Conservation (phyloP, 495 filamentous ascomycete species). For the Polyplosphaeria fusca region DNA sequence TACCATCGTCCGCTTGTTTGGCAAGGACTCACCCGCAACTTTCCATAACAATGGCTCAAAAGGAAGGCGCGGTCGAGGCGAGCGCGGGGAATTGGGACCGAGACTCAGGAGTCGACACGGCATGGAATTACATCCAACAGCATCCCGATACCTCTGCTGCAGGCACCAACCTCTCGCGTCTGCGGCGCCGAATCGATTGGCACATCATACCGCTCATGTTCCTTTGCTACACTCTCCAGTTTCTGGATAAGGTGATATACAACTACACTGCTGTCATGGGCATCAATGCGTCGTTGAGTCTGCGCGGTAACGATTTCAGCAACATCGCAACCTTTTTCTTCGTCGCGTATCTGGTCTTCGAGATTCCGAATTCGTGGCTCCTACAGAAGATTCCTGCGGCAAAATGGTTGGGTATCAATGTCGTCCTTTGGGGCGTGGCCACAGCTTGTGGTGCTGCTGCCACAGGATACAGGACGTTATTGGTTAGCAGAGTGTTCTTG, state of each 20-base stretch:
- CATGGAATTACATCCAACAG: too few relatives aligned
- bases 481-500: conserved; percentile 51
- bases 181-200: conserved; percentile 35
- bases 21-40: too few relatives aligned
- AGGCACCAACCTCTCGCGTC: too few relatives aligned
- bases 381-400: conserved; percentile 56
- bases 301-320: conserved; percentile 52
- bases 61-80: too few relatives aligned
- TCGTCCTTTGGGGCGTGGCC: conserved; percentile 60
- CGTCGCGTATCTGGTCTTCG: conserved; percentile 53
- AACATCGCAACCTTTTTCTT: conserved; percentile 82
- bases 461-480: conserved; percentile 52
- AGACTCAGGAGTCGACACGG: too few relatives aligned
- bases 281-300: conserved; percentile 50
- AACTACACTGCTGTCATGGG: conserved; percentile 25
- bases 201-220: conserved; percentile 36
- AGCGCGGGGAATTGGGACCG: too few relatives aligned
- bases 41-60: too few relatives aligned
- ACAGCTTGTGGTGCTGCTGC: conserved; percentile 54
- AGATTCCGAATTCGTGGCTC: conserved; percentile 50
- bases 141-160: too few relatives aligned
- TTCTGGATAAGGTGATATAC: conserved; percentile 31
- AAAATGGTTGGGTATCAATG: conserved; percentile 57
- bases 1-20: too few relatives aligned
- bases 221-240: conserved; percentile 32